phyloP scores from a whole-genome alignment of 495 filamentous ascomycete genomes.

The Tuber microsphaerosporum region DNA sequence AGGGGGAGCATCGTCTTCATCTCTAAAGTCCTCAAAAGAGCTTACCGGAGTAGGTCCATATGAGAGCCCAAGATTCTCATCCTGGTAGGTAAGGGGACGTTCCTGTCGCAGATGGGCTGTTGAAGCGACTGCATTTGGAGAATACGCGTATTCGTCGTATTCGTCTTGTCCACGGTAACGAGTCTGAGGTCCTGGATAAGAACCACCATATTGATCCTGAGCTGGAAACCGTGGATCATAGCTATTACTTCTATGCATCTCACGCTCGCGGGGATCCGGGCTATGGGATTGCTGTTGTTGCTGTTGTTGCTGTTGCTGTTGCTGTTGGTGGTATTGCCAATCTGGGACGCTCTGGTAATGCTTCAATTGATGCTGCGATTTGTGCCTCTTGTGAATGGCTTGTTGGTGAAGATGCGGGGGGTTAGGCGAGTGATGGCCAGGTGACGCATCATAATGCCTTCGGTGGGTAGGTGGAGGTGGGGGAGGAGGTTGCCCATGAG shows the following conservation, averaged over 20 bases:
- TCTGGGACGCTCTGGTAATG: constrained; percentile 41
- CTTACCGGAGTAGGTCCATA: constrained; percentile 28
- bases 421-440: constrained; percentile 24
- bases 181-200: constrained; percentile 30
- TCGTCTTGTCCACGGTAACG: constrained; percentile 20
- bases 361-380: constrained; percentile 29
- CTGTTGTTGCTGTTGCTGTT: background rate
- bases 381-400: constrained; percentile 23
- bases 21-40: constrained; percentile 21
- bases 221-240: constrained; percentile 13
- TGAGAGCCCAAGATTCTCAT: constrained; percentile 25
- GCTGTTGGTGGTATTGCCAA: constrained; percentile 32
- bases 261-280: constrained; percentile 15
- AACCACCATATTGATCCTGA: constrained; percentile 27
- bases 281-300: constrained; percentile 7
- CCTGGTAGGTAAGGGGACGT: constrained; percentile 3
- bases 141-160: constrained; percentile 25
- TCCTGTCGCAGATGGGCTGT: constrained; percentile 25
- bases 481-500: constrained; percentile 28
- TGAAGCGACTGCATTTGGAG: constrained; percentile 19
- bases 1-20: constrained; percentile 29
- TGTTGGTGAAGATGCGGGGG: constrained; percentile 23
- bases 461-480: constrained; percentile 35
- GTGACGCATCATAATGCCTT: constrained; percentile 26
- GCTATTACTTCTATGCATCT: background rate